These are phyloP conservation scores for Hydnomerulius pinastri DNA, from an alignment of 768 basidiomycete species.

Conservation along the genomic window DNA sequence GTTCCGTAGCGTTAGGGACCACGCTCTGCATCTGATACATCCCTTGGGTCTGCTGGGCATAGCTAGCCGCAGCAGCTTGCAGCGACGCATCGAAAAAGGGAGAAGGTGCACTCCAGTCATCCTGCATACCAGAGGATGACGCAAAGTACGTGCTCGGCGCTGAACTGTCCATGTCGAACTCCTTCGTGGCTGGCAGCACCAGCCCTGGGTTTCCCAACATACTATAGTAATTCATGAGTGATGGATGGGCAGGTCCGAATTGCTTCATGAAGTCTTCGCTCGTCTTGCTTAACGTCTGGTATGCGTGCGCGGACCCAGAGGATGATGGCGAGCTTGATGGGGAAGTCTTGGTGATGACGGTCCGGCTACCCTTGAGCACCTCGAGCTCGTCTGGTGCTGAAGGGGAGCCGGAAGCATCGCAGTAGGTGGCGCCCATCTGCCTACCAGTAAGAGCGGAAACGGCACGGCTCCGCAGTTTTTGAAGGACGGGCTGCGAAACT, in stretches of 20 bases:
- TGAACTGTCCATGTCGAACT: conserved; percentile 21
- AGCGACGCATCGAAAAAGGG: conserved; percentile 1
- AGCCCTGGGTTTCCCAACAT: not conserved
- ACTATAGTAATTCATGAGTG: too few relatives aligned
- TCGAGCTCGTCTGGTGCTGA: too few relatives aligned
- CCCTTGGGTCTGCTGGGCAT: not conserved
- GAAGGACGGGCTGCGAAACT: conserved; percentile 36
- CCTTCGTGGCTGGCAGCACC: conserved; percentile 31
- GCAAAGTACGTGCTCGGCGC: not conserved
- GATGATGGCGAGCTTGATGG: too few relatives aligned
- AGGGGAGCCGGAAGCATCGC: too few relatives aligned
- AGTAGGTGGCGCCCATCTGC: too few relatives aligned
- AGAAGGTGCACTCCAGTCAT: not conserved
- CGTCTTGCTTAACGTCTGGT: too few relatives aligned
- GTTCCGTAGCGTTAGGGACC: too few relatives aligned
- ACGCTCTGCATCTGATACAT: not conserved
- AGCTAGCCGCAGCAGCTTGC: not conserved
- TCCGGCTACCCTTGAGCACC: too few relatives aligned
- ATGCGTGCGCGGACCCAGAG: too few relatives aligned
- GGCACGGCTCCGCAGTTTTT: conserved; percentile 40
- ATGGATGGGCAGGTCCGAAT: too few relatives aligned
- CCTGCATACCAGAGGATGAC: not conserved
- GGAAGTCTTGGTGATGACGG: too few relatives aligned
- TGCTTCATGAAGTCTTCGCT: too few relatives aligned
- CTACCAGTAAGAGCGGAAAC: conserved; percentile 30